Conservation (phyloP, 768 basidiomycete species). For the Coprinopsis cinerea region DNA sequence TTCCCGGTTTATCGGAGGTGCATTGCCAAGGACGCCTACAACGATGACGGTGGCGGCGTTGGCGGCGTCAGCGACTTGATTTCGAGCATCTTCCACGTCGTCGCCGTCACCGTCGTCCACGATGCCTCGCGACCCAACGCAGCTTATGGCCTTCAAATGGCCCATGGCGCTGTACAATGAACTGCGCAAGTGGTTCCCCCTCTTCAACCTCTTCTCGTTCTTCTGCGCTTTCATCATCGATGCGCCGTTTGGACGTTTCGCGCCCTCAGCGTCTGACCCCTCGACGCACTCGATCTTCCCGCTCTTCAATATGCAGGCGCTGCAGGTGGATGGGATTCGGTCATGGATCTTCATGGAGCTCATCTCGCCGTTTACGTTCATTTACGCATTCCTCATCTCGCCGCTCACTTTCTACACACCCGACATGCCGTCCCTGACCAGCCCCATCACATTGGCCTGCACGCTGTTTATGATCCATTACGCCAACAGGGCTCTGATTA, state of each 20-base stretch:
- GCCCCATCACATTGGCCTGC: conserved; percentile 46
- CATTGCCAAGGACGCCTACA: background rate
- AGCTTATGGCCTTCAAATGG: conserved; percentile 4
- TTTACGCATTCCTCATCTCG: conserved; percentile 41
- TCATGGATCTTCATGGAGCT: conserved; percentile 82
- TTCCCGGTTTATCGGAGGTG: background rate
- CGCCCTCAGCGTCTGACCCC: conserved; percentile 27
- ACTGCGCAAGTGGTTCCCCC: conserved; percentile 40
- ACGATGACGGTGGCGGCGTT: too few relatives aligned
- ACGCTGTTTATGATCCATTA: conserved; percentile 71
- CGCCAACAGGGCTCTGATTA: conserved; percentile 73
- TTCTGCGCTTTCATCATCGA: conserved; percentile 48
- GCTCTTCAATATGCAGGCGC: background rate
- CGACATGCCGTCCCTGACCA: conserved; percentile 24
- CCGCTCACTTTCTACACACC: conserved; percentile 38
- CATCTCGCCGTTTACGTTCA: conserved; percentile 51
- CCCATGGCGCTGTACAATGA: conserved; percentile 1
- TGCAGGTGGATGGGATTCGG: conserved; percentile 44
- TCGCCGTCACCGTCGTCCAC: background rate
- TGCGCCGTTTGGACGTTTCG: conserved; percentile 80
- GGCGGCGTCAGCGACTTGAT: too few relatives aligned
- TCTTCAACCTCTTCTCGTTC: conserved; percentile 29
- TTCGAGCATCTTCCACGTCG: background rate
- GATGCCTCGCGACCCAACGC: conserved; percentile 12
- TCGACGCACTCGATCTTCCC: too few relatives aligned